phyloP scores from a whole-genome alignment of 208 protist species.

The Acanthamoeba sp. region DNA sequence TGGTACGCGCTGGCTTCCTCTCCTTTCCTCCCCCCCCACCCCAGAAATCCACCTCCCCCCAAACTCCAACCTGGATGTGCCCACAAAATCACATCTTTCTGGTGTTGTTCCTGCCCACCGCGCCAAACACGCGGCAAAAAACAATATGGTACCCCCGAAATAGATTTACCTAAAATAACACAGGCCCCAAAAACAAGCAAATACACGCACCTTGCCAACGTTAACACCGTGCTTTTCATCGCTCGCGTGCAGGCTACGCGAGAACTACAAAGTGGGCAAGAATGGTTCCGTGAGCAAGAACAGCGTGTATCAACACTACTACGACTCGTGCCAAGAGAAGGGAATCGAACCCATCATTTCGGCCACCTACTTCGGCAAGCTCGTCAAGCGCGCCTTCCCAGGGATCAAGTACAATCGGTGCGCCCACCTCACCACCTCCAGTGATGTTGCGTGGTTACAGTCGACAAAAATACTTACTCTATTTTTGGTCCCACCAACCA shows the following conservation, averaged over 20 bases:
- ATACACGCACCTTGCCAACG: no score
- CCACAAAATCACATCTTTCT: no score
- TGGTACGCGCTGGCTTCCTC: background rate
- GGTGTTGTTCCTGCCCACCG: no score
- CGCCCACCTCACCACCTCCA: background rate
- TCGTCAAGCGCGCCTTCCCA: background rate
- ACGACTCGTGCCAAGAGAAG: constrained; percentile 11
- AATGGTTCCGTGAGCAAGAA: background rate
- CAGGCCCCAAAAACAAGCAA: no score
- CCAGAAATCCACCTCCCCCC: no score
- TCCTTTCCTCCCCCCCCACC: no score
- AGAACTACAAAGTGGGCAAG: constrained; percentile 46
- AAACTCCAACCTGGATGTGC: no score
- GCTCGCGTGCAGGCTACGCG: background rate
- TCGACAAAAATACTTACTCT: background rate
- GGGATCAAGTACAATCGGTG: background rate
- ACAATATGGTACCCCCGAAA: no score
- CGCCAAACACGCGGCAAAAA: no score
- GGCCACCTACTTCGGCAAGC: constrained; percentile 12
- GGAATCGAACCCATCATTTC: background rate
- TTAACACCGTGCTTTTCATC: no score
- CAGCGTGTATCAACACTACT: constrained; percentile 11
- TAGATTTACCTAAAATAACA: no score
- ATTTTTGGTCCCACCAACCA: background rate
- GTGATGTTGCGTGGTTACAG: no score